These are phyloP conservation scores for Pyronema domesticum DNA, from an alignment of 495 filamentous ascomycete species.

Conservation along the genomic window DNA sequence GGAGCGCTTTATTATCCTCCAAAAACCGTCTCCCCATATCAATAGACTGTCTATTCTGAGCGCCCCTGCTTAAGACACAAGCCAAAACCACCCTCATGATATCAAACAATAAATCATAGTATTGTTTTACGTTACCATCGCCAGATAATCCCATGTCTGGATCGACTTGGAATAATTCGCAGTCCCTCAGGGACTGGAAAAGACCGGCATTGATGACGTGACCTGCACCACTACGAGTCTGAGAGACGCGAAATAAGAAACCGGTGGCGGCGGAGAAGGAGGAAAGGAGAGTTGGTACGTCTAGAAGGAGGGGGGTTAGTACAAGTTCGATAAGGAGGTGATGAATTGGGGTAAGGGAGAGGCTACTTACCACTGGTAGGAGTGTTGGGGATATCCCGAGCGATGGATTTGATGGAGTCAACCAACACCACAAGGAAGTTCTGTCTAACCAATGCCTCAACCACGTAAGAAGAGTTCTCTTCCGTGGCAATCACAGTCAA, in stretches of 20 bases:
- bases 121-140: conserved; percentile 53
- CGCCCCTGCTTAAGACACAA: conserved; percentile 56
- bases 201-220: conserved; percentile 72
- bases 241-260: conserved; percentile 67
- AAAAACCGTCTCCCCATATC: conserved; percentile 61
- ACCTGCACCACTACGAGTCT: conserved; percentile 60
- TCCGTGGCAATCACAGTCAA: conserved; percentile 48
- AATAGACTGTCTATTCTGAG: conserved; percentile 59
- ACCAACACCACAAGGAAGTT: conserved; percentile 84
- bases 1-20: conserved; percentile 54
- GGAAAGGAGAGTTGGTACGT: conserved; percentile 35
- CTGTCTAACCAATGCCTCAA: conserved; percentile 60
- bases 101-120: conserved; percentile 67
- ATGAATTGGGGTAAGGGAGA: background rate
- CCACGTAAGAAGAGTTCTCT: conserved; percentile 47
- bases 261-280: conserved; percentile 63
- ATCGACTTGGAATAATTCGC: conserved; percentile 70
- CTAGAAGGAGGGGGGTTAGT: conserved; percentile 18
- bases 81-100: conserved; percentile 66
- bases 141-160: conserved; percentile 76
- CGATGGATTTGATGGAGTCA: conserved; percentile 57
- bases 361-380: conserved; percentile 31
- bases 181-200: conserved; percentile 64
- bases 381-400: conserved; percentile 40
- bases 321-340: conserved; percentile 12